These are phyloP conservation scores for Poa pratensis DNA, from an alignment of 176 grass and related monocot species.

Conservation along the genomic window DNA sequence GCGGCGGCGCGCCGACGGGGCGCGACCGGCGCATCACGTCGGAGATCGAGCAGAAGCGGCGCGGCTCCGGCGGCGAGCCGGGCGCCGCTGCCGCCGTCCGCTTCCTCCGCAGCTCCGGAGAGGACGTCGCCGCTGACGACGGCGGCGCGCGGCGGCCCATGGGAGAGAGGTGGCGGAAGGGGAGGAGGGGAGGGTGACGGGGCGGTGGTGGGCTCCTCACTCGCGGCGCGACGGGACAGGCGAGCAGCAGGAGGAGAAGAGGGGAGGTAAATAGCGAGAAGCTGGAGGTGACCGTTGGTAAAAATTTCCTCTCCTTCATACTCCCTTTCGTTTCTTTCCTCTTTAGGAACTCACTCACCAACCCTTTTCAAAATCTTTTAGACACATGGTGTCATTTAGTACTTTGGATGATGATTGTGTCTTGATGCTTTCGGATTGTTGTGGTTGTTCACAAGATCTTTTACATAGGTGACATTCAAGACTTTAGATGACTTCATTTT, in stretches of 20 bases:
- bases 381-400: neutral
- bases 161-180: neutral
- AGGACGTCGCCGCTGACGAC: constrained; percentile 24
- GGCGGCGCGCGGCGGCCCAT: constrained; percentile 38
- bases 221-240: neutral
- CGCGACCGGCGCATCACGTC: constrained; percentile 70
- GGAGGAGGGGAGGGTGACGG: neutral
- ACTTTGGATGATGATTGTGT: too few relatives aligned
- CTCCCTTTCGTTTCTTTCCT: neutral
- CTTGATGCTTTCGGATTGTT: too few relatives aligned
- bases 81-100: constrained; percentile 84
- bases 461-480: neutral
- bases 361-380: neutral
- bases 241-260: neutral
- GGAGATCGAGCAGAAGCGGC: constrained; percentile 65
- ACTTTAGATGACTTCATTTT: neutral
- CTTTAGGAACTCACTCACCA: neutral
- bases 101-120: constrained; percentile 55
- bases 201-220: constrained; percentile 23
- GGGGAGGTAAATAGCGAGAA: constrained; percentile 6
- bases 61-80: constrained; percentile 50
- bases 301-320: neutral
- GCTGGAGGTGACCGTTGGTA: constrained; percentile 32
- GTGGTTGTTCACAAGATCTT: neutral
- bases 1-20: constrained; percentile 38